Evolutionary conservation across 1,139 yeast species (phyloP).

Genomic region (Geotrichum europaeum): DNA sequence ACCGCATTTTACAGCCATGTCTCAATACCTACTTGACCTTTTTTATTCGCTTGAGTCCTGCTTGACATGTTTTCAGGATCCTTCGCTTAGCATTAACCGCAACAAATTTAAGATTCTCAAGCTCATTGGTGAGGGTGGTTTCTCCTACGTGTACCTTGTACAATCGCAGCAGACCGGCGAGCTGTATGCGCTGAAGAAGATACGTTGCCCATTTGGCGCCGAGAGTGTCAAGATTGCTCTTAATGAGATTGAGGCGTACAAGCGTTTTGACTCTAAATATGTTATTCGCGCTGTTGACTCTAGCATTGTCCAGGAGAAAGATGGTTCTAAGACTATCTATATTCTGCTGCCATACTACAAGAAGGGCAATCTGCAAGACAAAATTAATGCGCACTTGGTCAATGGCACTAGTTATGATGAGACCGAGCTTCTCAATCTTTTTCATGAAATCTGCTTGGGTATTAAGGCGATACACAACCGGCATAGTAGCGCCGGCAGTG

Average conservation of each 20-base stretch:
- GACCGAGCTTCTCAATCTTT: constrained; percentile 52
- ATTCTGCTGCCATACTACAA: constrained; percentile 73
- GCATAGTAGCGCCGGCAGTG: constrained; percentile 37
- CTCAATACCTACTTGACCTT: constrained; percentile 24
- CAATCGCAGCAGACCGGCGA: constrained; percentile 42
- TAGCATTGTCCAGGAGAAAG: constrained; percentile 60
- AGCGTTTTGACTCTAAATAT: constrained; percentile 60
- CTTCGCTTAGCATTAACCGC: constrained; percentile 34
- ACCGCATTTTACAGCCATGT: constrained; percentile 3
- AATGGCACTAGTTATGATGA: constrained; percentile 52
- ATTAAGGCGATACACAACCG: constrained; percentile 63
- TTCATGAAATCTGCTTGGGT: constrained; percentile 69
- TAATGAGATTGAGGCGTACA: constrained; percentile 70
- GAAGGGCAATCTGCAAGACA: constrained; percentile 70
- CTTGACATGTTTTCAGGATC: constrained; percentile 36
- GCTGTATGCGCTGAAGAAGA: constrained; percentile 72
- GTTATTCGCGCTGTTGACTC: constrained; percentile 69
- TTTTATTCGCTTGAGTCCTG: constrained; percentile 33
- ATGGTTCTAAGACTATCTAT: constrained; percentile 74
- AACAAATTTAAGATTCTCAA: constrained; percentile 46
- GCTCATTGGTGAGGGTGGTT: constrained; percentile 83
- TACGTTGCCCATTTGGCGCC: constrained; percentile 80
- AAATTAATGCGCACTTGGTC: constrained; percentile 58
- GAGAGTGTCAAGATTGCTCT: constrained; percentile 68
- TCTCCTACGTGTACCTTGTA: constrained; percentile 82